Evolutionary conservation across 2,329 filamentous ascomycete species (phyloP), one percentile per base, ranked within the genome.

Genomic region (Fusarium mundagurra): DNA sequence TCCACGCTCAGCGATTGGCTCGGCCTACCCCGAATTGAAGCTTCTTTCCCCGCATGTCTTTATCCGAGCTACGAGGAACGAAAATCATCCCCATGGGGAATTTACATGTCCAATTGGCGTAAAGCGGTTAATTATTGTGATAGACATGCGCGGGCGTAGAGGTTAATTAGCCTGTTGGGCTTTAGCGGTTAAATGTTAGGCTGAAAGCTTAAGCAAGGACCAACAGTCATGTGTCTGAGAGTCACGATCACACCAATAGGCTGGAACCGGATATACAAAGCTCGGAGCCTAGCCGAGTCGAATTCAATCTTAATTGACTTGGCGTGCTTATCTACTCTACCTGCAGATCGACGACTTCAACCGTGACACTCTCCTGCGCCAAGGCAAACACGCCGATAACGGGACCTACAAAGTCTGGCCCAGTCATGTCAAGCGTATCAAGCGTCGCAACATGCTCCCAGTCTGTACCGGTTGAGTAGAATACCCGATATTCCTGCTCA

Each of bases 61-160:
- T 68, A 68, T 47, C 63, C 65, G 53, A 61, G 39, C 53, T 53
- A 60, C 44, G 51, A 45, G 27, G 24, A 65, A 31, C 65, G 65
- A 67, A 67, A 67, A 67, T 20, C 13, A 24, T 43, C 65, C 45
- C 65, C 63, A 41, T 67, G 65, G 65, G 65, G 64, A 55, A 31
- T 31, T 27, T 9, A 3, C 5, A 2, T n/a, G 17, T 3, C 65
- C 63, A 67, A 53, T 67, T 7, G 12, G n/a, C 45, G 29, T 4
- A 3, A n/a, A 24, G 14, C 63, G 53, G 65, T 45, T 68, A 53
- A 67, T 67, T 53, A n/a, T 24, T 38, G 36, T 22, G 31, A 44
- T 31, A 22, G 20, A 44, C 38, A 50, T 0, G 29, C 34, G 36
- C 36, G 27, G 34, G 43, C 24, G 33, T 41, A 31, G 22, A 31